Base-by-base conservation (phyloP, 2,329 filamentous ascomycete genomes). In the Colletotrichum sp. region DNA sequence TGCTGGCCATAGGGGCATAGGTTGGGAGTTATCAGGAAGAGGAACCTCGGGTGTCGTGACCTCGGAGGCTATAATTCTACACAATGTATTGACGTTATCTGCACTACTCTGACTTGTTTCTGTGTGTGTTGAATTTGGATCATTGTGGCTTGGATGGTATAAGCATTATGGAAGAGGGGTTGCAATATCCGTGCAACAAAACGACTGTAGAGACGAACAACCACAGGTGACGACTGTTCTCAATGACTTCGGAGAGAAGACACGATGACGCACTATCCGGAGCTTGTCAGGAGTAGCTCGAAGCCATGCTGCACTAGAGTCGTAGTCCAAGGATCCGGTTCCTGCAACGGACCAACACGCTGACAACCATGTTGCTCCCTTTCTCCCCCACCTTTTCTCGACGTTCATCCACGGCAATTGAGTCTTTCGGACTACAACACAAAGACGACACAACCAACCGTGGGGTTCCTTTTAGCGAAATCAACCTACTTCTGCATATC, bases 11-110 rank as follows among this genome's bases (percentile, higher is more conserved):
- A 60, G 32, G 55, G 67, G 48, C 64, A 75, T 69, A 28, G 64
- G 27, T 48, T 69, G 59, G 73, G 73, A 75, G 73, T 75, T 75
- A 48, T 57, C 59, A 25, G 70, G 73, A 68, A 52, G 39, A 60
- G 36, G 30, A 30, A 13, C 11, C 28, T 63, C 30, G 8, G 66
- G 27, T 63, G 67, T 28, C 19, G 25, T 9, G 25, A 25, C 12
- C 30, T 32, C 6, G 32, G 52, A 67, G 44, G 52, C 16, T 36
- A 15, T 16, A 69, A 8, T 61, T 74, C 30, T 11, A 48, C 48
- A 52, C 72, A 39, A 52, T 28, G 8, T 22, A 55, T 61, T 48
- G 69, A 52, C 48, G 32, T 59, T 73, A 48, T 68, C 34, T 64
- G 57, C 61, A 44, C 60, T 1, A 9, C 30, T 30, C 39, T 5